phyloP scores from a whole-genome alignment of 768 basidiomycete genomes.

The Panaeolus papilionaceus region DNA sequence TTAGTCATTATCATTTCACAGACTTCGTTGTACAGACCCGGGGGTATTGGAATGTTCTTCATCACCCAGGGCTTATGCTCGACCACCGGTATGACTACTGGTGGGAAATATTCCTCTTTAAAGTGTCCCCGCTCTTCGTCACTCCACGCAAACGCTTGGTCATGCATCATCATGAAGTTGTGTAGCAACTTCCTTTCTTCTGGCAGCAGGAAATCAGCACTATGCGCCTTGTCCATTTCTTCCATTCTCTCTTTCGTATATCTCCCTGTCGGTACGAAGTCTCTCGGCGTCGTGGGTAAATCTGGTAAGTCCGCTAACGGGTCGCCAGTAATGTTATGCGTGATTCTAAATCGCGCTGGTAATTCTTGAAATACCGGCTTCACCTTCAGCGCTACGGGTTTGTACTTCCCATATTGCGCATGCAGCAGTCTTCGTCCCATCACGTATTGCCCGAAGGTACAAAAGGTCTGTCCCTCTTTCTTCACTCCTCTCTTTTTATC shows the following conservation, averaged over 20 bases:
- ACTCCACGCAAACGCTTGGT: conserved; percentile 43
- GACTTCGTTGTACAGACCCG: conserved; percentile 38
- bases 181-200: conserved; percentile 42
- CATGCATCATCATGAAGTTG: conserved; percentile 37
- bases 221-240: conserved; percentile 6
- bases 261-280: background rate
- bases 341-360: conserved; percentile 35
- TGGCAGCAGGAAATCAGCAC: conserved; percentile 22
- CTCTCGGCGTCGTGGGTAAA: background rate
- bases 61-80: conserved; percentile 38
- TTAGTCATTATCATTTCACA: conserved; percentile 39
- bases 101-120: conserved; percentile 37
- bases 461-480: background rate
- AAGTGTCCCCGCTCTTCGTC: conserved; percentile 42
- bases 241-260: conserved; percentile 11
- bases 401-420: conserved; percentile 32
- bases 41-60: conserved; percentile 39
- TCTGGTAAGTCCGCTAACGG: background rate
- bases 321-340: conserved; percentile 13
- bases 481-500: background rate
- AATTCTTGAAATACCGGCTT: conserved; percentile 30
- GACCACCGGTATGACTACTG: conserved; percentile 38
- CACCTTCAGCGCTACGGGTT: conserved; percentile 35
- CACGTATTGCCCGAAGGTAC: background rate
- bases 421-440: background rate